Conservation (phyloP, 495 filamentous ascomycete genomes). For the Lasiosphaeria hispida region DNA sequence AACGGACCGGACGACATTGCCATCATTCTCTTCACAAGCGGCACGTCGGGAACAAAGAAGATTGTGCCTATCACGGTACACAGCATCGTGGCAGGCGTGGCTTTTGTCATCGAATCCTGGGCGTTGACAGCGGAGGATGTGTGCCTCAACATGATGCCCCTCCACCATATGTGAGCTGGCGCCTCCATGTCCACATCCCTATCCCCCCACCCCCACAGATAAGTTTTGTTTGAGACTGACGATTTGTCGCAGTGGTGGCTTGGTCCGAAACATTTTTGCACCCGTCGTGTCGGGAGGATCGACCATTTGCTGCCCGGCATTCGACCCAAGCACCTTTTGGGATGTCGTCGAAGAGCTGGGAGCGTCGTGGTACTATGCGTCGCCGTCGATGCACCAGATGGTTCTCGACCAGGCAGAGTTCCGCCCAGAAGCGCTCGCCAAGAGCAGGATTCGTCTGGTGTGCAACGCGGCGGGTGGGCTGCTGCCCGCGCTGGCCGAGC, state of each 20-base stretch:
- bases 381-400: slow-evolving; percentile 47
- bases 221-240: not conserved
- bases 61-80: slow-evolving; percentile 42
- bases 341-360: slow-evolving; percentile 38
- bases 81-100: slow-evolving; percentile 37
- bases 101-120: slow-evolving; percentile 42
- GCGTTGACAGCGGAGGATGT: slow-evolving; percentile 33
- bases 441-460: slow-evolving; percentile 40
- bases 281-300: slow-evolving; percentile 42
- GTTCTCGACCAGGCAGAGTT: slow-evolving; percentile 35
- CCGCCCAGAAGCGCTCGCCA: slow-evolving; percentile 30
- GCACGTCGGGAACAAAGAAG: slow-evolving; percentile 48
- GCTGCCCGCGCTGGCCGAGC: slow-evolving; percentile 38
- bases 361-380: slow-evolving; percentile 51
- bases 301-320: slow-evolving; percentile 43
- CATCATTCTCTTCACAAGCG: slow-evolving; percentile 46
- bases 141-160: slow-evolving; percentile 49
- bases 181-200: not conserved
- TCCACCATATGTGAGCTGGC: slow-evolving; percentile 38
- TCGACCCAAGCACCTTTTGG: slow-evolving; percentile 51
- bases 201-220: too few species aligned
- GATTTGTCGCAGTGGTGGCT: slow-evolving; percentile 26
- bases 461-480: slow-evolving; percentile 48
- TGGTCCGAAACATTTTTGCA: slow-evolving; percentile 42
- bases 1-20: slow-evolving; percentile 33